Evolutionary conservation across 2,329 filamentous ascomycete genomes (phyloP).

Genomic region (Emericellopsis cladophorae): DNA sequence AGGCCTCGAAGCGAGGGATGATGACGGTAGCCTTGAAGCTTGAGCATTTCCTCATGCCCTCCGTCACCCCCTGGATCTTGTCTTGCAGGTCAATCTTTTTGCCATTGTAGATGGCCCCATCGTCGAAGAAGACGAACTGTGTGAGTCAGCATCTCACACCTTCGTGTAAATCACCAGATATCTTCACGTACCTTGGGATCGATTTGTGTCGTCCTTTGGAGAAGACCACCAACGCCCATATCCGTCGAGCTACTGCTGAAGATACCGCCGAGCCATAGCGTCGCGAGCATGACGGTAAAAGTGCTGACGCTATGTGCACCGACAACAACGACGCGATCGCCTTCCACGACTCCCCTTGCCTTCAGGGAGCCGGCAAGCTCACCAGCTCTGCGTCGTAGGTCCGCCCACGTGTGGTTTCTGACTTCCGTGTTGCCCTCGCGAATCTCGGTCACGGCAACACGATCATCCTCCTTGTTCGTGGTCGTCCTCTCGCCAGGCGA

Average conservation of each 20-base stretch:
- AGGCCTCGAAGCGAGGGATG: conserved; percentile 49
- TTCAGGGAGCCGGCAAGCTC: conserved; percentile 53
- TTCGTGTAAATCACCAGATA: neutral
- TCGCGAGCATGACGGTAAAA: conserved; percentile 56
- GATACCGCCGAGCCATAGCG: conserved; percentile 57
- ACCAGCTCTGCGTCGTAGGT: conserved; percentile 48
- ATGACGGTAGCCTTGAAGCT: conserved; percentile 53
- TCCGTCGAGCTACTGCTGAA: conserved; percentile 71
- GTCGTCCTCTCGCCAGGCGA: conserved; percentile 31
- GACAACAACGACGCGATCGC: conserved; percentile 66
- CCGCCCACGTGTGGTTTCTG: conserved; percentile 51
- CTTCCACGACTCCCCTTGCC: conserved; percentile 50
- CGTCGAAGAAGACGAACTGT: conserved; percentile 70
- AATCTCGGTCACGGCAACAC: conserved; percentile 60
- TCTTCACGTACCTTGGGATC: conserved; percentile 43
- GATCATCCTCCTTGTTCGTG: conserved; percentile 54
- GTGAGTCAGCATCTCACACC: conserved; percentile 1
- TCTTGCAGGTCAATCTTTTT: conserved; percentile 56
- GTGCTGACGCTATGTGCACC: conserved; percentile 67
- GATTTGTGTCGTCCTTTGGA: conserved; percentile 65
- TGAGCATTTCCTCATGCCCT: conserved; percentile 46
- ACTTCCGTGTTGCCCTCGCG: conserved; percentile 50
- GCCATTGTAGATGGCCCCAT: conserved; percentile 68
- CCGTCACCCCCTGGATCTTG: conserved; percentile 61
- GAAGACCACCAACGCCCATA: conserved; percentile 67